Evolutionary conservation across 2,329 filamentous ascomycete species (phyloP).

Genomic region (Sarocladiaceae sp.): DNA sequence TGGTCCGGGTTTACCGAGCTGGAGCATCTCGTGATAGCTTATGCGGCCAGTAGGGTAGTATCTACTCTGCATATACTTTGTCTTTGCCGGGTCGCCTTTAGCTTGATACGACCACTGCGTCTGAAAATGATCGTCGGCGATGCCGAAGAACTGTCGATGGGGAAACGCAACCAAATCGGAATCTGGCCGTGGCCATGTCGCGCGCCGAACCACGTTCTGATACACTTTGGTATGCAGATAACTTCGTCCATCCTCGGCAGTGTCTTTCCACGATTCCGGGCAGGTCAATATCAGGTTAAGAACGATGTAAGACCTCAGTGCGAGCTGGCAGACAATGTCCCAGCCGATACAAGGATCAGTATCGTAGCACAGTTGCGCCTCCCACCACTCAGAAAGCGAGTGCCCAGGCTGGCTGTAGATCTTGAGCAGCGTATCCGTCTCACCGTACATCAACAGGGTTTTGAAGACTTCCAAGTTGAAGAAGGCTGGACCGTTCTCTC

Average conservation of each 20-base stretch:
- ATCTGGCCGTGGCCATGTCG: conserved; percentile 3
- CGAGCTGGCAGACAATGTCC: conserved; percentile 12
- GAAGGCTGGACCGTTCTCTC: conserved; percentile 11
- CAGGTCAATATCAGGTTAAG: conserved; percentile 17
- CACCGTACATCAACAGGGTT: conserved; percentile 18
- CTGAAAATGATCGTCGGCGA: conserved; percentile 12
- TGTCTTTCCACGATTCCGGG: conserved; percentile 12
- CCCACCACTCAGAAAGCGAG: conserved; percentile 12
- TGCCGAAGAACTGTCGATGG: conserved; percentile 17
- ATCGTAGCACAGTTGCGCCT: conserved; percentile 8
- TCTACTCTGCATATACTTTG: not conserved
- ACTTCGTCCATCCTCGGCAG: conserved; percentile 10
- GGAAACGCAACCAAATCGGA: conserved; percentile 12
- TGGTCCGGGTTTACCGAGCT: not conserved
- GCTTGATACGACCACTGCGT: not conserved
- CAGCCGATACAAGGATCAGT: conserved; percentile 13
- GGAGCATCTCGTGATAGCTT: conserved; percentile 11
- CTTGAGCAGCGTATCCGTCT: conserved; percentile 17
- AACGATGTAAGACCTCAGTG: conserved; percentile 16
- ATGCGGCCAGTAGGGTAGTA: conserved; percentile 11
- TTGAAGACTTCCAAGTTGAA: conserved; percentile 18
- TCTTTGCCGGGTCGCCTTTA: not conserved
- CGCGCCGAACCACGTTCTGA: conserved; percentile 11
- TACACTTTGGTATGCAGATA: conserved; percentile 15
- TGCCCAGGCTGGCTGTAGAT: conserved; percentile 13